Conservation (phyloP, 2,329 filamentous ascomycete species). For the Aspergillus arachidicola region DNA sequence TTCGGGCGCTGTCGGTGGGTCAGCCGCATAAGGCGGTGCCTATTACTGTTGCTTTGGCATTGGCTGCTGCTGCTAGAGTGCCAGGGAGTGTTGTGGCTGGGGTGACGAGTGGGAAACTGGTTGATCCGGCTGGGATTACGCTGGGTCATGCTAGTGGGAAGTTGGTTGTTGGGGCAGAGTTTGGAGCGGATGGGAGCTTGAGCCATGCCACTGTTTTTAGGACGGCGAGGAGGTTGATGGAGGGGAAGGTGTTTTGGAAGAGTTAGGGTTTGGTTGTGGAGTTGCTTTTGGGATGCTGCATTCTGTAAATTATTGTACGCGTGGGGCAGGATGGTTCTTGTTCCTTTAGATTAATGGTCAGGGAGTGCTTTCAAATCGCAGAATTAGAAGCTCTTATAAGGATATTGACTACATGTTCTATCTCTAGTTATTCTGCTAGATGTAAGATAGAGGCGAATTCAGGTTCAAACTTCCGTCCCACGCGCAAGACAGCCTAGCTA, state of each 20-base stretch:
- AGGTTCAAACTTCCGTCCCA: too few species aligned
- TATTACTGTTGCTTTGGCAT: slow-evolving; percentile 56
- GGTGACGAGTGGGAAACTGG: slow-evolving; percentile 25
- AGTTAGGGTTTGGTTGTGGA: not conserved
- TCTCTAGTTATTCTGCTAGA: not conserved
- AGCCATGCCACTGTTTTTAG: slow-evolving; percentile 48
- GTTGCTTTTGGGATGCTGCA: not conserved
- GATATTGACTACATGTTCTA: not conserved
- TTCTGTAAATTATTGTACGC: not conserved
- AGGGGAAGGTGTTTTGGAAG: slow-evolving; percentile 50
- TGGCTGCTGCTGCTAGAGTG: slow-evolving; percentile 53
- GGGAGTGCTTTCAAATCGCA: not conserved
- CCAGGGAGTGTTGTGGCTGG: slow-evolving; percentile 43
- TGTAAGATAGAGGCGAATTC: too few species aligned
- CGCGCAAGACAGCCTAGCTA: too few species aligned
- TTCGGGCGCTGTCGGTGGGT: slow-evolving; percentile 58
- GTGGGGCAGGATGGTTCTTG: not conserved
- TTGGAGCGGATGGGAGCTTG: slow-evolving; percentile 38
- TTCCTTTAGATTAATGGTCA: not conserved
- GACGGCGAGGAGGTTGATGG: slow-evolving; percentile 53
- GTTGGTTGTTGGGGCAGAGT: slow-evolving; percentile 46
- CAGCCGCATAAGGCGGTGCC: slow-evolving; percentile 61
- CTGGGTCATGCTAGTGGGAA: slow-evolving; percentile 53
- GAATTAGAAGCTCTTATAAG: not conserved
- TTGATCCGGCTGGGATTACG: slow-evolving; percentile 38